Evolutionary conservation across 352 stramenopile species (phyloP), one percentile per base, ranked within the genome.

Genomic region (Globisporangium alternatum): DNA sequence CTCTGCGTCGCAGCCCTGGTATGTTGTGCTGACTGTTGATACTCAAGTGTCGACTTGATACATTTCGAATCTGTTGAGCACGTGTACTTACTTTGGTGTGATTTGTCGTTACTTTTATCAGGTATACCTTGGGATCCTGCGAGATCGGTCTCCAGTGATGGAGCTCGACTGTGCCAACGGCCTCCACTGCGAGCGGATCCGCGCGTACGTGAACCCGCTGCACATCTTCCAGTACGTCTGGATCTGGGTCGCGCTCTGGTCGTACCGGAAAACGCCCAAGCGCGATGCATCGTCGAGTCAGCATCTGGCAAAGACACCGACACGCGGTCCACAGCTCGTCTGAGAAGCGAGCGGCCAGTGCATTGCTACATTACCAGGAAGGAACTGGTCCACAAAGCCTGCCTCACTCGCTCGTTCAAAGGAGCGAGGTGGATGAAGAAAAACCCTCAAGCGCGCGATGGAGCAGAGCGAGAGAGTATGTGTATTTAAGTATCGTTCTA

Each of bases 151-250:
- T 3, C 62, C 55, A 17, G 49, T 61, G 7, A 19, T 69, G 3
- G 82, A 87, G 56, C 72, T 91, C 30, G 69, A 76, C 4, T 91
- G 82, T 33, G 80, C 82, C 12, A 89, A 89, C 39, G 82, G 80
- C 8, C 56, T 81, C 19, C 49, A 68, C 19, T 91, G 82, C 49
- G 72, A 78, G 9, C 65, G 65, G 31, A 53, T 91, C 44, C 65
- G 71, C n/a, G 57, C 67, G 25, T 39, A 56, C 41, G 52, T 86
- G 28, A 78, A 66, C 37, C 68, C 72, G 15, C 57, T 86, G 17
- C 77, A 86, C 55, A 44, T 71, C 5, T 57, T 80, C 47, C 75
- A 83, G 61, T 69, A 65, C 22, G 31, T 60, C 49, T 65, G 56
- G 64, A 59, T 69, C 28, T 64, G 56, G 56, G n/a, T 69, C 17